Base-by-base conservation (phyloP, 2,329 filamentous ascomycete species). In the Tolypocladium capitatum region DNA sequence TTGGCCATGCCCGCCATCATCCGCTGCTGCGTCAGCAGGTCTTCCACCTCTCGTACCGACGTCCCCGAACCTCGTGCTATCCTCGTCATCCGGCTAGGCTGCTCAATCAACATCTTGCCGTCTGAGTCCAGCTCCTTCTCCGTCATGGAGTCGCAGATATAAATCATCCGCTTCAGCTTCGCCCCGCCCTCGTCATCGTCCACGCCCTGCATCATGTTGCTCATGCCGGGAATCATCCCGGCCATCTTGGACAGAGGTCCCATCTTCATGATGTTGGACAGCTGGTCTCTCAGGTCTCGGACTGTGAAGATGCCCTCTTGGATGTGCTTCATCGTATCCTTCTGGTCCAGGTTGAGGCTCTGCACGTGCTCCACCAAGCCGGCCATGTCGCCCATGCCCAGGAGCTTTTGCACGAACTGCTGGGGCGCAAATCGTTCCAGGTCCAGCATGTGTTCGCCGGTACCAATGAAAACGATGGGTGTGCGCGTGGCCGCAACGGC, bases 1-100 rank as follows among this genome's bases (percentile, higher is more conserved):
- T 97, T 98, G 44, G 92, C 92, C 89, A 98, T 96, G 49, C 87
- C 87, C 1, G 88, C 86, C 92, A 98, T 98, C 86, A 97, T 95
- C 57, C 87, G 83, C 65, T 97, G 91, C 68, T 98, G 92, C 0
- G 90, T 95, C n/a, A 98, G 77, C 7, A 98, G 73, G 60, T 98
- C 92, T 66, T 98, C 92, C 16, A 98, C 89, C 65, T 98, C 92
- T 24, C 76, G 80, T 2, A 98, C 92, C 35, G 80, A 86, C 0
- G 92, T 97, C 31, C 92, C 92, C 5, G 86, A 92, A 0, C 92
- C 92, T 46, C 83, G 80, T 0, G 92, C 92, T 44, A 98, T 83
- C 33, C 92, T 79, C 16, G 90, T 95, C 81, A 97, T 94, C 38
- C 92, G 80, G 14, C 85, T 86, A 1, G 92, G 92, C 62, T 97